Evolutionary conservation across 2,329 filamentous ascomycete species (phyloP).

Genomic region (Rhynchosporium graminicola): DNA sequence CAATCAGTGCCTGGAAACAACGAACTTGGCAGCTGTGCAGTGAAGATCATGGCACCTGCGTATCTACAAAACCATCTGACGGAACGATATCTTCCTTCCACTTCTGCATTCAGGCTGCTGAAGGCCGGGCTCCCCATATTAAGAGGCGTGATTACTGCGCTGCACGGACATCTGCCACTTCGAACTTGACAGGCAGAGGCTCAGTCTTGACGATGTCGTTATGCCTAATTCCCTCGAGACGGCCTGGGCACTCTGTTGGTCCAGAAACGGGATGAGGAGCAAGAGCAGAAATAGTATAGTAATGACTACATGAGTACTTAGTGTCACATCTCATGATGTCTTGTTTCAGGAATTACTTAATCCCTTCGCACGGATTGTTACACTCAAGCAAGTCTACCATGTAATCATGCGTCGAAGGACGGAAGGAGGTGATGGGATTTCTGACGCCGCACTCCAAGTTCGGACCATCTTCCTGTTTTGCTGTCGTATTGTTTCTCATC

Average conservation of each 20-base stretch:
- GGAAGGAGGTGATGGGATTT: background rate
- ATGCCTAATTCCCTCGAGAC: background rate
- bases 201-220: background rate
- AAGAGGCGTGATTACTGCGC: constrained; percentile 8
- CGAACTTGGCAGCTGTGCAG: constrained; percentile 10
- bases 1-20: background rate
- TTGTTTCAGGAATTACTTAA: constrained; percentile 8
- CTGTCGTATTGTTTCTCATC: background rate
- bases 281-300: background rate
- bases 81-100: background rate
- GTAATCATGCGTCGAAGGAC: background rate
- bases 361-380: background rate
- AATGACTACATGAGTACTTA: constrained; percentile 6
- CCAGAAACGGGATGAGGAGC: background rate
- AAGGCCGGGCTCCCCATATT: constrained; percentile 7
- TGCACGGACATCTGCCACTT: background rate
- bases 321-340: constrained; percentile 5
- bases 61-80: constrained; percentile 3
- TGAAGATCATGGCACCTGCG: constrained; percentile 7
- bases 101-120: constrained; percentile 11
- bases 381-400: constrained; percentile 4
- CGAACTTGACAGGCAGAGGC: background rate
- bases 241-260: background rate
- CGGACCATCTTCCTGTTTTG: too few relatives aligned
- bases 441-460: background rate